phyloP scores from a whole-genome alignment of 306 rosid species.

The Cucurbita ficifolia region DNA sequence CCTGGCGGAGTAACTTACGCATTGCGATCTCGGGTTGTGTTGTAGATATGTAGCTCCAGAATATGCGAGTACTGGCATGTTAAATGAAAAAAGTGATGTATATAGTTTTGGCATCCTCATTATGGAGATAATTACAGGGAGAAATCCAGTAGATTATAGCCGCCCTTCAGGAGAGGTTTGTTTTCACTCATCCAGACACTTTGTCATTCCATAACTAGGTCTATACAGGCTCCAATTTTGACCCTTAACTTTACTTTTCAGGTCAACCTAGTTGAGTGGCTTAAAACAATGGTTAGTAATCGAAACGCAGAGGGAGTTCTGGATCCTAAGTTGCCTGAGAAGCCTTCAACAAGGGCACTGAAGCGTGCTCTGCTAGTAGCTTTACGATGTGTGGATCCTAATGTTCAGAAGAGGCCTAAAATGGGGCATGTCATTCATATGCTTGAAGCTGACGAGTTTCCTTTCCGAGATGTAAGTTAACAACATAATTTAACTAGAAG shows the following conservation, averaged over 20 bases:
- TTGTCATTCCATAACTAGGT: background rate
- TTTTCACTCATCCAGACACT: background rate
- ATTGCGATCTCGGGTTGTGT: background rate
- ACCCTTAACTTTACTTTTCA: constrained; percentile 5
- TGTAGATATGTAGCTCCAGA: constrained; percentile 58
- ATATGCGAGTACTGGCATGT: constrained; percentile 57
- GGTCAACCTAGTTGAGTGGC: constrained; percentile 58
- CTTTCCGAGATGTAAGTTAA: constrained; percentile 43
- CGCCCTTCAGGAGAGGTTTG: constrained; percentile 46
- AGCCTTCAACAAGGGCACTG: constrained; percentile 44
- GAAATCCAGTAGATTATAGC: constrained; percentile 52
- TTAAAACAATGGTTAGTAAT: constrained; percentile 45
- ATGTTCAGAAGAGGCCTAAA: constrained; percentile 44
- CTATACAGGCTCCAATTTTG: background rate
- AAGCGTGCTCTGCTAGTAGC: constrained; percentile 55
- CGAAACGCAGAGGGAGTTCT: constrained; percentile 39
- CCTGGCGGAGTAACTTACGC: background rate
- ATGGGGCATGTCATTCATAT: constrained; percentile 53
- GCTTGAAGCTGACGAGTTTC: constrained; percentile 60
- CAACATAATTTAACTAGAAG: background rate
- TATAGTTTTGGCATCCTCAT: constrained; percentile 48
- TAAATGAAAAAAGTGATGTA: constrained; percentile 51
- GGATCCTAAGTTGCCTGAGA: constrained; percentile 41
- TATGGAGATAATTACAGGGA: constrained; percentile 50
- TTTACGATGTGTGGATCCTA: constrained; percentile 46